A percentile compares a stretch with the other conserved stretches of the same genome.
These are phyloP conservation scores for Mortierella sp. DNA, from an alignment of 371 early-diverging fungal species.

Conservation along the genomic window DNA sequence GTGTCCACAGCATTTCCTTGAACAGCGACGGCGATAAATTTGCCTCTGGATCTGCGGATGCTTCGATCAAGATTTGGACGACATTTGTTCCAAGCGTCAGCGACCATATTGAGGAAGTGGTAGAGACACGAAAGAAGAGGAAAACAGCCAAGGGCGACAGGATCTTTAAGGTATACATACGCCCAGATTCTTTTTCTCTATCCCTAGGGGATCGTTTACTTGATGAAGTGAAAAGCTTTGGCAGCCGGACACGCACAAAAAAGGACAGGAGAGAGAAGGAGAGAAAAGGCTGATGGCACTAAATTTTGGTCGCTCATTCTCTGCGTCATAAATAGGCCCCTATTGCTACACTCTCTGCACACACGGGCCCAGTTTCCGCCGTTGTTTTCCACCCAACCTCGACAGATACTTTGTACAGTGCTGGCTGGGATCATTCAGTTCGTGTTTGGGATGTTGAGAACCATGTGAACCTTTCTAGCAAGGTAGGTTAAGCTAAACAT, in stretches of 20 bases:
- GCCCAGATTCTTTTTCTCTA: not conserved
- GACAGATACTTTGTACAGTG: conserved; percentile 76
- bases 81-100: conserved; percentile 62
- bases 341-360: conserved; percentile 71
- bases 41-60: conserved; percentile 86
- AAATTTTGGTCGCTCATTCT: not conserved
- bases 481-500: conserved; percentile 56
- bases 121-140: conserved; percentile 61
- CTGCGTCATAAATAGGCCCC: conserved; percentile 47
- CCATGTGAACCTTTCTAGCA: conserved; percentile 77
- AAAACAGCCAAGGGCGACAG: conserved; percentile 59
- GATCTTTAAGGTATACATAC: conserved; percentile 58
- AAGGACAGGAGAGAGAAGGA: no score
- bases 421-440: conserved; percentile 95
- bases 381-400: conserved; percentile 68
- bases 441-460: conserved; percentile 89
- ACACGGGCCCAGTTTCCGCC: conserved; percentile 84
- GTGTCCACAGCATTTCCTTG: conserved; percentile 55
- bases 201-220: no score
- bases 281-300: no score
- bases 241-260: no score
- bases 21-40: conserved; percentile 63
- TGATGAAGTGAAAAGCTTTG: no score
- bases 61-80: conserved; percentile 82
- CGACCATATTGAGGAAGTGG: conserved; percentile 67